phyloP scores from a whole-genome alignment of 2,329 filamentous ascomycete species.

The Alternaria brassicicola region DNA sequence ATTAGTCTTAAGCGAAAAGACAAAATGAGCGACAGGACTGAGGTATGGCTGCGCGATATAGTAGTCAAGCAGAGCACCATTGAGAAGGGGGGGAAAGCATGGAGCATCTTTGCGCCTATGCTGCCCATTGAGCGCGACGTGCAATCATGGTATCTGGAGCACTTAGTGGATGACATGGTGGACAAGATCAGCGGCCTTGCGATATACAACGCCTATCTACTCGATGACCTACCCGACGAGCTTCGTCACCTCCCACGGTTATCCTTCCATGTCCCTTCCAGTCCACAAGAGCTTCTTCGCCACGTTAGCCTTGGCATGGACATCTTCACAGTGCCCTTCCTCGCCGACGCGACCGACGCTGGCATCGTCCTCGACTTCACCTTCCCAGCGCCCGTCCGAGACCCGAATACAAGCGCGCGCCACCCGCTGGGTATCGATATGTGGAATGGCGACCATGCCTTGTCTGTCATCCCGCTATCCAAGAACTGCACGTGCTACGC shows the following conservation, averaged over 20 bases:
- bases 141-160: conserved; percentile 80
- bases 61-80: conserved; percentile 54
- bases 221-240: conserved; percentile 68
- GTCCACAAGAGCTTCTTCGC: conserved; percentile 77
- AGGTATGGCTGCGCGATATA: conserved; percentile 78
- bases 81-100: conserved; percentile 36
- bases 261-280: conserved; percentile 71
- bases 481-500: conserved; percentile 77
- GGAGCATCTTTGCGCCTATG: conserved; percentile 64
- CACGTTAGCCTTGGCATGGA: conserved; percentile 81
- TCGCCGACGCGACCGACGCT: conserved; percentile 76
- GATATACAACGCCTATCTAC: conserved; percentile 74
- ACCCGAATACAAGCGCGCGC: conserved; percentile 17
- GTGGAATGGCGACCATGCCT: conserved; percentile 67
- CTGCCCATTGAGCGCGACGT: conserved; percentile 75
- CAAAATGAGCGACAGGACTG: conserved; percentile 86
- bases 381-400: conserved; percentile 62
- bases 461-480: conserved; percentile 66
- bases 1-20: conserved; percentile 74
- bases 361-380: conserved; percentile 82
- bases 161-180: conserved; percentile 69
- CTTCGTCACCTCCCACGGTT: conserved; percentile 73
- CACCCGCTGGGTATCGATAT: conserved; percentile 73
- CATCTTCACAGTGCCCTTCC: conserved; percentile 76
- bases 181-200: conserved; percentile 68